Percentiles rank a stretch among this genome's conserved stretches.
Evolutionary conservation across 805 yeast species (phyloP).

Genomic region (Candida tammaniensis): DNA sequence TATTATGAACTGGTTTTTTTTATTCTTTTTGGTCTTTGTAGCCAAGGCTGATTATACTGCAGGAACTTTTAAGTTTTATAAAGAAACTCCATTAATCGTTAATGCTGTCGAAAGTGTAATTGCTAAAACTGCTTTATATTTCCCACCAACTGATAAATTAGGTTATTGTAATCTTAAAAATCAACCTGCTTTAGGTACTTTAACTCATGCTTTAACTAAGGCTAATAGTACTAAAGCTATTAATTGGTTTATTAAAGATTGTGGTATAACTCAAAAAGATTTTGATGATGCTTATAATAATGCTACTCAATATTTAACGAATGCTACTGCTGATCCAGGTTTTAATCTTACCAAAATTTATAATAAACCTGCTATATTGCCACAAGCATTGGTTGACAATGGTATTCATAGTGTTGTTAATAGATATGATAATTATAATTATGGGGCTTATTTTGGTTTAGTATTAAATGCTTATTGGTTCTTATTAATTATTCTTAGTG

Average conservation of each 20-base stretch:
- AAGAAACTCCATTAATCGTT: slow-evolving; percentile 23
- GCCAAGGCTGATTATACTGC: slow-evolving; percentile 4
- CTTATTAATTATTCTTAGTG: slow-evolving; percentile 28
- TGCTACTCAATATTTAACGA: slow-evolving; percentile 39
- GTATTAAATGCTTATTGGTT: slow-evolving; percentile 28
- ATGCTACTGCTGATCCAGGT: slow-evolving; percentile 21
- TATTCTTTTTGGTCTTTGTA: too few species aligned
- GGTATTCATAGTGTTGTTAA: slow-evolving; percentile 26
- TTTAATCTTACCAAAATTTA: slow-evolving; percentile 28
- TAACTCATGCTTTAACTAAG: slow-evolving; percentile 31
- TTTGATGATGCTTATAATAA: slow-evolving; percentile 36
- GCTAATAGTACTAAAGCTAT: slow-evolving; percentile 18
- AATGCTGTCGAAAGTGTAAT: slow-evolving; percentile 23
- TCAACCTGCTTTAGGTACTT: slow-evolving; percentile 39
- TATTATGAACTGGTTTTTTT: too few species aligned
- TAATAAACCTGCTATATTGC: slow-evolving; percentile 35
- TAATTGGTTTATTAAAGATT: slow-evolving; percentile 18
- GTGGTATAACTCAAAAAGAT: slow-evolving; percentile 26
- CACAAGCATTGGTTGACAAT: slow-evolving; percentile 22
- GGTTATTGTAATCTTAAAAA: slow-evolving; percentile 32
- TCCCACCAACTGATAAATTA: slow-evolving; percentile 20
- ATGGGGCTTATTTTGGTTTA: slow-evolving; percentile 35
- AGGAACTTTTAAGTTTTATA: slow-evolving; percentile 15
- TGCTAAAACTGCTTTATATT: slow-evolving; percentile 24
- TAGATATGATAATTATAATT: slow-evolving; percentile 34